Percentiles rank a stretch among this genome's conserved stretches.
Evolutionary conservation across 1,139 yeast species (phyloP).

Genomic region (Blastobotrys ciferrii): DNA sequence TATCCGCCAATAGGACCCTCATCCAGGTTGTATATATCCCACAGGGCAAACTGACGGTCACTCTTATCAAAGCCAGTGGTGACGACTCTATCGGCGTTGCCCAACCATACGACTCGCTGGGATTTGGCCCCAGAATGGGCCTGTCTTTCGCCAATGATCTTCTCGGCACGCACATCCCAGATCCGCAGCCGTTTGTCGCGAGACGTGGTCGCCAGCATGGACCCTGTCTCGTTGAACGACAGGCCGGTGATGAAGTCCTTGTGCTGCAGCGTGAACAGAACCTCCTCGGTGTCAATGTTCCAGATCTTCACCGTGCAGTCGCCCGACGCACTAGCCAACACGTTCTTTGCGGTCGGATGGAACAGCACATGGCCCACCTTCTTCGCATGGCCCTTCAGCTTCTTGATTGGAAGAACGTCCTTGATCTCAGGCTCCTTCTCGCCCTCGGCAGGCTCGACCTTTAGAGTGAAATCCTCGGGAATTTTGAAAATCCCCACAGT

Average conservation of each 20-base stretch:
- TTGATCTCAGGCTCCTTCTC: constrained; percentile 44
- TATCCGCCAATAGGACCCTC: constrained; percentile 89
- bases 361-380: constrained; percentile 91
- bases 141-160: constrained; percentile 75
- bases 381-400: constrained; percentile 80
- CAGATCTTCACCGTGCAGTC: constrained; percentile 90
- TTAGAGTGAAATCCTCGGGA: constrained; percentile 75
- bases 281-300: constrained; percentile 77
- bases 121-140: constrained; percentile 94
- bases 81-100: constrained; percentile 75
- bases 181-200: constrained; percentile 87
- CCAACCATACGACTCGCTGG: constrained; percentile 85
- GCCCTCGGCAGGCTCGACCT: constrained; percentile 57
- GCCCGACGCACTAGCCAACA: constrained; percentile 84
- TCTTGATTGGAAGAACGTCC: constrained; percentile 68
- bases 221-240: constrained; percentile 86
- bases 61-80: constrained; percentile 97
- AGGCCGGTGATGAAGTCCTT: constrained; percentile 88
- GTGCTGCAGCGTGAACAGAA: constrained; percentile 71
- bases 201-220: constrained; percentile 82
- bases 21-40: constrained; percentile 76
- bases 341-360: constrained; percentile 85
- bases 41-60: constrained; percentile 91
- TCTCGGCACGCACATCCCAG: constrained; percentile 82
- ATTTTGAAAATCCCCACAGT: constrained; percentile 84